phyloP scores from a whole-genome alignment of 257 asterid genomes.

The Solanum corneliomulleri region DNA sequence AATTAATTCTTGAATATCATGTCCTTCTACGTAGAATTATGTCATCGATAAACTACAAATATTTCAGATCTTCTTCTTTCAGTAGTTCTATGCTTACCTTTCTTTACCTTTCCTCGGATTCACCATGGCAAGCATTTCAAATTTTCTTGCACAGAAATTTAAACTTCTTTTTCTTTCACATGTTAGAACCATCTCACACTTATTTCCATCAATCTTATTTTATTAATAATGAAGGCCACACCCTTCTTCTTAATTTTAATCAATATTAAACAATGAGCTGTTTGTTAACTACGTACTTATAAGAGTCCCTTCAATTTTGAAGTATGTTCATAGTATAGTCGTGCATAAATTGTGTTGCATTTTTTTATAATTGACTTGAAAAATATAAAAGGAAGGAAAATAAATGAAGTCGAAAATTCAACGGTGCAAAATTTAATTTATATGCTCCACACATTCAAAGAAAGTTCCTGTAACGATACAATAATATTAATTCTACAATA shows the following conservation, averaged over 20 bases:
- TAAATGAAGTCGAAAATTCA: not conserved
- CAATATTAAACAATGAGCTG: not conserved
- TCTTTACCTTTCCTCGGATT: not conserved
- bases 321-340: not conserved
- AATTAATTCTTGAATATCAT: not conserved
- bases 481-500: not conserved
- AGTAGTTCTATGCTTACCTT: not conserved
- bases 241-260: not conserved
- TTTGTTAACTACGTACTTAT: not conserved
- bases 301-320: not conserved
- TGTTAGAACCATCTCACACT: too few species aligned
- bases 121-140: not conserved
- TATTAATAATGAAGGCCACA: not conserved
- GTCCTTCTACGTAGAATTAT: not conserved
- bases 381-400: not conserved
- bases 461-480: not conserved
- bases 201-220: not conserved
- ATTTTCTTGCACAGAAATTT: not conserved
- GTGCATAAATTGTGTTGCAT: not conserved
- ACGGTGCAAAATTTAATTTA: not conserved
- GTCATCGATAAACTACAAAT: fast-evolving
- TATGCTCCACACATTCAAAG: not conserved
- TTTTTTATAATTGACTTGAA: not conserved
- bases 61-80: not conserved
- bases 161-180: not conserved